Evolutionary conservation across 2,329 filamentous ascomycete genomes (phyloP), one percentile per base, ranked within the genome.

Genomic region (Fusarium sp.): DNA sequence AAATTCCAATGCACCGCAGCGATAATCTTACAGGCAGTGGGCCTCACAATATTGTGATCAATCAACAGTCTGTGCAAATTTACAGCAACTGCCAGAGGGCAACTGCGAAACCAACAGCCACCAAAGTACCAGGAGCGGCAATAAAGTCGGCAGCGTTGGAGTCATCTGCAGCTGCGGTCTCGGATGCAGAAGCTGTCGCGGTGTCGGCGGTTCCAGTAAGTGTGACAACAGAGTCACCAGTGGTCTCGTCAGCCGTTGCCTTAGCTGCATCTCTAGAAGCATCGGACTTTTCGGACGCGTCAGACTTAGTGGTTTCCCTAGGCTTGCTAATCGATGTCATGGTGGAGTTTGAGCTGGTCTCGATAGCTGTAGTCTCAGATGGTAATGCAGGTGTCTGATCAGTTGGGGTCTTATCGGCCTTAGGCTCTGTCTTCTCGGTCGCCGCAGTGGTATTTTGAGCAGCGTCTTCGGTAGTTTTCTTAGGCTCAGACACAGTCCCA

Each of bases 1-100:
- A 17, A 9, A 37, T 35, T 35, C 20, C 7, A 20, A 37, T 28
- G 4, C 15, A 8, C 17, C 39, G 28, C 8, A 37, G 17, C 17
- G 15, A 37, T 10, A 7, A 37, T 8, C 33, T 7, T 15, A 8
- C 4, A 41, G 2, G 10, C 4, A 41, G 2, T 2, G 15, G 19
- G 8, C 5, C 3, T 9, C 1, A 37, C 3, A n/a, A n/a, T 9
- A n/a, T 15, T 10, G 15, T 10, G n/a, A 22, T 30, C 30, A 30
- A 28, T 28, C 14, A 13, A 13, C 13, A 9, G n/a, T 37, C 17
- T 47, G 14, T 10, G n/a, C 9, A 26, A 7, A 2, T 41, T 62
- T 62, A 68, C 24, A 62, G 17, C 3, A 68, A 45, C n/a, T 65
- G 56, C 51, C 67, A 69, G 5, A 62, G 6, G 1, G 41, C 65